Conservation (phyloP, 2,329 filamentous ascomycete genomes). For the Blumeriella jaapii region DNA sequence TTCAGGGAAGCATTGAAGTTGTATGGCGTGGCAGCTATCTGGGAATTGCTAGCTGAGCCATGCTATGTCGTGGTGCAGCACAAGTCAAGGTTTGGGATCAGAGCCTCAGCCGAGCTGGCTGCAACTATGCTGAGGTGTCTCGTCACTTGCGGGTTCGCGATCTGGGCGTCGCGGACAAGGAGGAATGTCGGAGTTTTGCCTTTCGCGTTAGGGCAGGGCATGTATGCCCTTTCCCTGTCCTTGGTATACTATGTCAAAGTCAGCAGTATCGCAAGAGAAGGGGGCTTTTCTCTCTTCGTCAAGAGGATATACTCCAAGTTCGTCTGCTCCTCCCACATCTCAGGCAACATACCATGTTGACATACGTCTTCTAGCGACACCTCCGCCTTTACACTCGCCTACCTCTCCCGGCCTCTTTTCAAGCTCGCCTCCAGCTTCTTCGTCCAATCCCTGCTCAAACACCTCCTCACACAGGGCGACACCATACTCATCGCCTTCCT, state of each 20-base stretch:
- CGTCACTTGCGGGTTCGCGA: conserved; percentile 58
- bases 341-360: conserved; percentile 4
- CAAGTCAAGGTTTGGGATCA: conserved; percentile 64
- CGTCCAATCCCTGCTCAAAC: conserved; percentile 81
- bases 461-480: conserved; percentile 88
- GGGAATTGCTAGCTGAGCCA: conserved; percentile 80
- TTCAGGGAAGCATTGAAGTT: conserved; percentile 43
- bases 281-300: conserved; percentile 59
- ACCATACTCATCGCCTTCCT: conserved; percentile 74
- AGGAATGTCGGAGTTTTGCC: conserved; percentile 64
- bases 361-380: conserved; percentile 8
- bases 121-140: conserved; percentile 71
- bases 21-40: conserved; percentile 44
- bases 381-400: conserved; percentile 19
- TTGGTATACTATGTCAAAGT: conserved; percentile 57
- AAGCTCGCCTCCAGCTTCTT: conserved; percentile 72
- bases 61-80: conserved; percentile 82
- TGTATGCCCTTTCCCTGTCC: conserved; percentile 59
- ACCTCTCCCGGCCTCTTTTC: conserved; percentile 59
- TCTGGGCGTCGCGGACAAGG: conserved; percentile 44
- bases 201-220: conserved; percentile 77
- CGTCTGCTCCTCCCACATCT: conserved; percentile 1
- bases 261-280: conserved; percentile 39
- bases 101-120: conserved; percentile 71
- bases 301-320: conserved; percentile 29